Conservation (phyloP, 192 early-diverging fungal genomes). For the Coemansia sp. region DNA sequence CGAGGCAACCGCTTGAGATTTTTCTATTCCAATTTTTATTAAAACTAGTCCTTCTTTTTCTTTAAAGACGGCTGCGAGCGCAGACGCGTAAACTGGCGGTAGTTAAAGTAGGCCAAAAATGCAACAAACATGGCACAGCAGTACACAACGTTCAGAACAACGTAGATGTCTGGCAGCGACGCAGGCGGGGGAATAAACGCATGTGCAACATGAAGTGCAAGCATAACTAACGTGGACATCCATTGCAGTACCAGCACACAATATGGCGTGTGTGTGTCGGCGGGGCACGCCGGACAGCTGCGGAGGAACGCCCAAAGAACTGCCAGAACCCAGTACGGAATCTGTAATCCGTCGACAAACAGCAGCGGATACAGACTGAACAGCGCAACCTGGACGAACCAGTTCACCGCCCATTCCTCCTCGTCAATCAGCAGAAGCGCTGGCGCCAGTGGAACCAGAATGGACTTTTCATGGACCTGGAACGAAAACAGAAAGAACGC, state of each 20-base stretch:
- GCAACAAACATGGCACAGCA: slow-evolving; percentile 67
- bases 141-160: slow-evolving; percentile 75
- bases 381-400: slow-evolving; percentile 79
- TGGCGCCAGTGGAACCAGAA: slow-evolving; percentile 81
- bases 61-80: slow-evolving; percentile 17
- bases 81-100: slow-evolving; percentile 53
- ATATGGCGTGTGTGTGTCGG: slow-evolving; percentile 14
- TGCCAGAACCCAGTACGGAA: slow-evolving; percentile 70
- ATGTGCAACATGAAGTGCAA: slow-evolving; percentile 62
- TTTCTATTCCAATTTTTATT: neutral
- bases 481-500: slow-evolving; percentile 97
- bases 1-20: neutral
- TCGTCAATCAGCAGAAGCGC: slow-evolving; percentile 71
- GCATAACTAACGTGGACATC: slow-evolving; percentile 48
- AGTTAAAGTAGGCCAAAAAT: slow-evolving; percentile 73
- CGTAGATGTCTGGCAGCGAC: slow-evolving; percentile 77
- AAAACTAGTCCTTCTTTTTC: slow-evolving; percentile 27
- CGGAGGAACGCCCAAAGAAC: slow-evolving; percentile 77
- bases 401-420: slow-evolving; percentile 61
- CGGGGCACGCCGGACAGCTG: slow-evolving; percentile 39
- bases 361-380: slow-evolving; percentile 92
- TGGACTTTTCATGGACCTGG: slow-evolving; percentile 98
- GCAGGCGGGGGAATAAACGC: slow-evolving; percentile 62
- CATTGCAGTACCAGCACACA: slow-evolving; percentile 26
- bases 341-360: slow-evolving; percentile 65